A percentile compares a stretch with the other conserved stretches of the same genome.
phyloP scores from a whole-genome alignment of 1,139 yeast genomes.

The Trichomonascaceae sp. region DNA sequence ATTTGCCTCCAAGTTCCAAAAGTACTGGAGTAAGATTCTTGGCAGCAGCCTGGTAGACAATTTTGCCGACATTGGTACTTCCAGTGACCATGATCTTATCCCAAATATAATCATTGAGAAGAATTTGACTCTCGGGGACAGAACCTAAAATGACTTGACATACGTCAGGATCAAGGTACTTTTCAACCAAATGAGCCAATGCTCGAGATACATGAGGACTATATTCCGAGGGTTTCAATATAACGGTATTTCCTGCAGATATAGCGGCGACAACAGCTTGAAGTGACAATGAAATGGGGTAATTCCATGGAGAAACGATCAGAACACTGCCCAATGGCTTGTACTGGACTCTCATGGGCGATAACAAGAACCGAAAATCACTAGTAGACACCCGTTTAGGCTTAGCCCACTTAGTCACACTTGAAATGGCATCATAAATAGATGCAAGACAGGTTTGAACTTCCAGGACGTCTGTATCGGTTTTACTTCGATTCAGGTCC shows the following conservation, averaged over 20 bases:
- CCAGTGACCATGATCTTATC: conserved; percentile 91
- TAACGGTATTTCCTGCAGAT: conserved; percentile 82
- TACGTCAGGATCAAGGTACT: conserved; percentile 49
- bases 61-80: conserved; percentile 64
- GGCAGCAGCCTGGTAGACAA: conserved; percentile 78
- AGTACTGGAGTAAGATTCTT: conserved; percentile 73
- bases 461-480: conserved; percentile 62
- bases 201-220: conserved; percentile 58
- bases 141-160: conserved; percentile 70
- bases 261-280: conserved; percentile 74
- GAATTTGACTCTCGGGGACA: conserved; percentile 58
- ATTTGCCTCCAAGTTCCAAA: conserved; percentile 90
- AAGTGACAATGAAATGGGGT: conserved; percentile 62
- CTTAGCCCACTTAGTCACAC: conserved; percentile 56
- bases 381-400: conserved; percentile 44
- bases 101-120: conserved; percentile 54
- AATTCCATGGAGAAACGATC: conserved; percentile 81
- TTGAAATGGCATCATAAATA: conserved; percentile 52
- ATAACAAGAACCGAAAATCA: conserved; percentile 43
- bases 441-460: conserved; percentile 48
- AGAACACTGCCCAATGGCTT: conserved; percentile 74
- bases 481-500: conserved; percentile 61
- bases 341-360: conserved; percentile 50
- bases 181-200: conserved; percentile 49
- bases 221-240: conserved; percentile 73